Conservation (phyloP, 1,284 basidiomycete genomes). For the Amylostereum areolatum region DNA sequence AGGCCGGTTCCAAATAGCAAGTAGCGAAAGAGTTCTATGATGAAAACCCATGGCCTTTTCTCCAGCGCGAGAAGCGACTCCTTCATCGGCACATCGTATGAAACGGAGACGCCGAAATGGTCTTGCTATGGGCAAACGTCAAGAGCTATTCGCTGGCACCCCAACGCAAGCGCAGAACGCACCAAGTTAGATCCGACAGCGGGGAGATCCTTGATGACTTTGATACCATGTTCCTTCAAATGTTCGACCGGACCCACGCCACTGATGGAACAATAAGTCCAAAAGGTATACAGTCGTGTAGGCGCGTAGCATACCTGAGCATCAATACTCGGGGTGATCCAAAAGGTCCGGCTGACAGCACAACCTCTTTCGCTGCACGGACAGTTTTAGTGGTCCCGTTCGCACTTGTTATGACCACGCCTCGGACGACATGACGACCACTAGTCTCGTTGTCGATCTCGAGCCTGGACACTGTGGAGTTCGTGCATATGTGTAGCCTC, state of each 20-base stretch:
- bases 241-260: slow-evolving; percentile 53
- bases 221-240: slow-evolving; percentile 40
- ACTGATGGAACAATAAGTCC: neutral
- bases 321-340: slow-evolving; percentile 27
- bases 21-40: slow-evolving; percentile 16
- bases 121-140: slow-evolving; percentile 23
- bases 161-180: neutral
- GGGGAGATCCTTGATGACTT: slow-evolving; percentile 42
- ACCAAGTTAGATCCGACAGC: slow-evolving; percentile 48
- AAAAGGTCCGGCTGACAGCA: slow-evolving; percentile 26
- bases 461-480: slow-evolving; percentile 16
- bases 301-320: slow-evolving; percentile 20
- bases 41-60: slow-evolving; percentile 18
- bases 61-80: slow-evolving; percentile 21
- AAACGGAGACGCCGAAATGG: slow-evolving; percentile 20
- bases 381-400: slow-evolving; percentile 9
- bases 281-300: neutral
- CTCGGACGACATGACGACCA: slow-evolving; percentile 3
- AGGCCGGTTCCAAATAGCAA: slow-evolving; percentile 21
- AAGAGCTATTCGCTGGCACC: slow-evolving; percentile 11
- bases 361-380: slow-evolving; percentile 21
- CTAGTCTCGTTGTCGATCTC: slow-evolving; percentile 4
- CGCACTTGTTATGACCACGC: slow-evolving; percentile 11
- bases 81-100: slow-evolving; percentile 17
- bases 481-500: slow-evolving; percentile 22